phyloP scores from a whole-genome alignment of 129 eudicot species.

The Helianthus annuus region HanXRQr2.0-SUNRISE NC_035446.2:169615835-169616334 shows the following conservation, averaged over 20 bases:
- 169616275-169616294: neutral
- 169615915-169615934: too few species aligned
- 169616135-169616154: neutral
- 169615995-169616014: too few species aligned
- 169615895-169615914: too few species aligned
- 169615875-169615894: too few species aligned
- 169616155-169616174: neutral
- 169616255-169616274: neutral
- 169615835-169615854: too few species aligned
- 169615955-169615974: too few species aligned
- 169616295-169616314: neutral
- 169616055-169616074: too few species aligned
- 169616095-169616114: neutral
- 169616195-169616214: conserved; percentile 1
- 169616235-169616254: neutral
- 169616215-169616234: conserved; percentile 11
- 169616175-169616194: neutral
- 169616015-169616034: neutral
- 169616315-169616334: neutral
- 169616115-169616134: neutral
- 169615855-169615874: too few species aligned
- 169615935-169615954: too few species aligned
- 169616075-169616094: neutral
- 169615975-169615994: too few species aligned
- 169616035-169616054: too few species aligned